Conservation (phyloP, 768 basidiomycete species). For the Russula abietina region DNA sequence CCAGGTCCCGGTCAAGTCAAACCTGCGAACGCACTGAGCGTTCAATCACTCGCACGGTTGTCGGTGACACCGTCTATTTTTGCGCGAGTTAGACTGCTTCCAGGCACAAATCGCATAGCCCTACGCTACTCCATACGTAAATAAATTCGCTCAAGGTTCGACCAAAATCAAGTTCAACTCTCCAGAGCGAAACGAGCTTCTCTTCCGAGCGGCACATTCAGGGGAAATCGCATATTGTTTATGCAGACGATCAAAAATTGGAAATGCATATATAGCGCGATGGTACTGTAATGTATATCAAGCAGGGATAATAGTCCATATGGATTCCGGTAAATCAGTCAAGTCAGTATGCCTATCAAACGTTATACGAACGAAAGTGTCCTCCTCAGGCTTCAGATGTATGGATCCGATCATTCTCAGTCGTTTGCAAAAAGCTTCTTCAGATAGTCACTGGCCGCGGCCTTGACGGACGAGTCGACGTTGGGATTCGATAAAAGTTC, state of each 20-base stretch:
- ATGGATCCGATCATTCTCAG: conserved; percentile 20
- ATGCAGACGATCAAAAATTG: background rate
- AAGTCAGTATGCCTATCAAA: background rate
- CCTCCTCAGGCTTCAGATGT: background rate
- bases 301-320: conserved; percentile 6
- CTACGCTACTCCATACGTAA: background rate
- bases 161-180: background rate
- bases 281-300: conserved; percentile 1
- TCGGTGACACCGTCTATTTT: conserved; percentile 3
- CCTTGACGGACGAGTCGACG: conserved; percentile 55
- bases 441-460: conserved; percentile 65
- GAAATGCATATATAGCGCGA: conserved; percentile 8
- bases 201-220: background rate
- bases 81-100: background rate
- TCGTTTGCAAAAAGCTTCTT: conserved; percentile 55
- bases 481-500: conserved; percentile 55
- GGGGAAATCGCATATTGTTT: background rate
- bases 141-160: background rate
- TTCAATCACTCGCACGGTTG: conserved; percentile 13
- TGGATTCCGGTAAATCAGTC: conserved; percentile 13
- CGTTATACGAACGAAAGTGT: background rate
- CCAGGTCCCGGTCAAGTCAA: conserved; percentile 19
- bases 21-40: conserved; percentile 2
- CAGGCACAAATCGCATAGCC: background rate
- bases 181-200: background rate